These are phyloP conservation scores for Scheffersomyces coipomensis DNA, from an alignment of 805 yeast genomes.

Conservation along the genomic window DNA sequence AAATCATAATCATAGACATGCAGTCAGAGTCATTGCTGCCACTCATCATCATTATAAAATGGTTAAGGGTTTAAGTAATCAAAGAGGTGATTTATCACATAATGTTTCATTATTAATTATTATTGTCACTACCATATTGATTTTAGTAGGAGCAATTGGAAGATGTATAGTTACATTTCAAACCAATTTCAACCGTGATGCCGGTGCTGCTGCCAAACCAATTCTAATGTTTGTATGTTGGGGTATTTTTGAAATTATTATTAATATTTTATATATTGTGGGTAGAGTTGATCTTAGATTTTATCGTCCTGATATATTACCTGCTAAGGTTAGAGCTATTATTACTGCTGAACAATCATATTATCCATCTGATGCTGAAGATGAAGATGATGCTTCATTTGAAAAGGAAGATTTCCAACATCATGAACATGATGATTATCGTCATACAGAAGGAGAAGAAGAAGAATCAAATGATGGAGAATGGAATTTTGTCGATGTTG, in stretches of 20 bases:
- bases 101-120: conserved; percentile 52
- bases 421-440: not conserved
- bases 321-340: conserved; percentile 35
- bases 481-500: conserved; percentile 1
- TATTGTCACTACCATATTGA: conserved; percentile 45
- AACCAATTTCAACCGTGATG: conserved; percentile 11
- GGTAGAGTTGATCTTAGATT: conserved; percentile 75
- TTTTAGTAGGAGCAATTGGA: conserved; percentile 51
- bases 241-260: conserved; percentile 64
- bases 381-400: not conserved
- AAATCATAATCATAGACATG: conserved; percentile 49
- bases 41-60: conserved; percentile 39
- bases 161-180: conserved; percentile 34
- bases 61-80: conserved; percentile 39
- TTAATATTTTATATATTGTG: conserved; percentile 54
- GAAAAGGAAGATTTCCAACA: conserved; percentile 1
- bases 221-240: conserved; percentile 66
- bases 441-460: not conserved
- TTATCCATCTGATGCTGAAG: conserved; percentile 24
- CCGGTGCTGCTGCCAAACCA: conserved; percentile 35
- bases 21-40: conserved; percentile 63
- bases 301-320: conserved; percentile 69
- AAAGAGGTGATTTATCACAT: conserved; percentile 47
- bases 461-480: conserved; percentile 1
- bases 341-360: conserved; percentile 42